Percentiles rank a stretch among this genome's conserved stretches.
These are phyloP conservation scores for Canavalia ensiformis DNA, from an alignment of 306 rosid genomes.

Conservation along the genomic window DNA sequence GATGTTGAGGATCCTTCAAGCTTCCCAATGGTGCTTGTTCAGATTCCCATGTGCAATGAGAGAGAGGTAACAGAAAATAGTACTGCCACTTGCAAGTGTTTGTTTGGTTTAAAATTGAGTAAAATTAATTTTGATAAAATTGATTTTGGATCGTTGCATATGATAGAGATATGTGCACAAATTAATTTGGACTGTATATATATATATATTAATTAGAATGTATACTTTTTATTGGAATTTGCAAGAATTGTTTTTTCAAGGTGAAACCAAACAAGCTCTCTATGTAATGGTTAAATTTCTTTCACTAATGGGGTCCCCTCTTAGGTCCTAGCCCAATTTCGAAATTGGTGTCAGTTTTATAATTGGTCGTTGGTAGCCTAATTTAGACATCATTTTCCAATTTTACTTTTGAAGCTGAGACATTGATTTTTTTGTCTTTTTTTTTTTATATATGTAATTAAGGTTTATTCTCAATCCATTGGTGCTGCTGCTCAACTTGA, in stretches of 20 bases:
- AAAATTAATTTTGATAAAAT: too few relatives aligned
- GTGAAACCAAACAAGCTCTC: too few relatives aligned
- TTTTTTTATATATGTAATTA: neutral
- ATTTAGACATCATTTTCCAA: slow-evolving; percentile 9
- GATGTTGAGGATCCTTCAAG: slow-evolving; percentile 75
- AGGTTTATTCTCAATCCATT: slow-evolving; percentile 94
- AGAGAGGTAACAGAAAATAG: slow-evolving; percentile 78
- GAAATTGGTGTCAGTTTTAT: neutral
- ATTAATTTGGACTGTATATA: too few relatives aligned
- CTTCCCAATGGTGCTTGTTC: slow-evolving; percentile 93
- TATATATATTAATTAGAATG: too few relatives aligned
- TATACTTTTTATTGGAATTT: too few relatives aligned
- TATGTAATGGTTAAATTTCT: slow-evolving; percentile 6
- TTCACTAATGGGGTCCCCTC: neutral
- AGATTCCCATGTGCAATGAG: slow-evolving; percentile 99
- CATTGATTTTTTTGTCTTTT: neutral
- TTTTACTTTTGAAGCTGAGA: slow-evolving; percentile 39
- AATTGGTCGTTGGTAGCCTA: slow-evolving; percentile 18
- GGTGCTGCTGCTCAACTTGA: slow-evolving; percentile 91
- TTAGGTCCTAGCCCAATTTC: neutral
- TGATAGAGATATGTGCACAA: too few relatives aligned
- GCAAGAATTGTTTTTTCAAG: too few relatives aligned
- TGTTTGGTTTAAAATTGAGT: too few relatives aligned
- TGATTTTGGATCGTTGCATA: too few relatives aligned
- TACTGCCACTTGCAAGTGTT: slow-evolving; percentile 11